Base-by-base conservation (phyloP, 495 filamentous ascomycete species). In the Tetracladium setigerum region DNA sequence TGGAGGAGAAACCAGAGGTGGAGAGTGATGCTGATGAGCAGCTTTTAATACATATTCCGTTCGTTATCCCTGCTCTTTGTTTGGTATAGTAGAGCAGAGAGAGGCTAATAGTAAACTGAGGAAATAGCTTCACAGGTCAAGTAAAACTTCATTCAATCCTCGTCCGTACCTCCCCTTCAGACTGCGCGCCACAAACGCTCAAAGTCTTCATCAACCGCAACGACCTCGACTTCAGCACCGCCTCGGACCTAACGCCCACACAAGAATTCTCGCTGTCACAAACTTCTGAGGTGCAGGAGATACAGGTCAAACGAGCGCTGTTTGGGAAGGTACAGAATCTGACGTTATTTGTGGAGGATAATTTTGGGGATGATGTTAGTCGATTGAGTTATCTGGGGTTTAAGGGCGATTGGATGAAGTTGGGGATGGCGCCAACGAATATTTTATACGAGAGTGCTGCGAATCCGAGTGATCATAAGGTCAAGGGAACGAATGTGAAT, bases 391-490 rank as follows among this genome's bases (percentile, higher is more conserved):
- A 95, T 64, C 51, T 98, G 45, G 92, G 87, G 0, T 95, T 98
- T 69, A 89, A 86, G 64, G 92, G 92, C 27, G 85, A 95, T 58
- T 95, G 87, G 68, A 87, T 89, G 79, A 78, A 81, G 57, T 62
- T 95, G 56, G 89, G 82, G 15, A 75, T 84, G 37, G 89, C 94
- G 60, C 88, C 92, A 12, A 67, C 84, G 4, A 86, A 83, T 49
- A 85, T 95, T 53, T 53, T 95, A 39, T 98, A 97, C 63, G 92
- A 98, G 74, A 85, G 87, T 15, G 90, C 92, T 13, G 83, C 92
- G 27, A 95, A 95, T 56, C 91, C 91, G 13, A 74, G 63, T 45
- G 92, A 98, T 67, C 92, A 97, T 69, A 71, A 57, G 38, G 15
- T 77, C 3, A 72, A 70, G 61, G 69, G 70, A 22, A 65, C 65